Conservation (phyloP, 352 stramenopile species). For the Globisporangium canariense region DNA sequence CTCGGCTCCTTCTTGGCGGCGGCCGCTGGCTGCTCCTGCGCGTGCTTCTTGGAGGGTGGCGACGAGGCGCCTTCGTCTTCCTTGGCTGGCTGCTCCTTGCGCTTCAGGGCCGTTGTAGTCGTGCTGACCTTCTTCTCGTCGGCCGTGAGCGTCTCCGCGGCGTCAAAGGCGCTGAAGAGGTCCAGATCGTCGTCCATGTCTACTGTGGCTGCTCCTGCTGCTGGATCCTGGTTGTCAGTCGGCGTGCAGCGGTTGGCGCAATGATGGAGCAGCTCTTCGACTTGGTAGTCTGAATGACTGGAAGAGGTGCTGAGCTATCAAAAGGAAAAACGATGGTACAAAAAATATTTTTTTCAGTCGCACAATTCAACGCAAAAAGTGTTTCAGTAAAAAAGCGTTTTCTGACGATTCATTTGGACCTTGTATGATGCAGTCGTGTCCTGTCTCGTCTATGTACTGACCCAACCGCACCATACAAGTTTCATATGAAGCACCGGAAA, state of each 20-base stretch:
- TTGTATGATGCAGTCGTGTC: no score
- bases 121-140: constrained; percentile 39
- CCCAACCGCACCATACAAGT: no score
- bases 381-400: no score
- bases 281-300: background rate
- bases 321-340: background rate
- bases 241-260: background rate
- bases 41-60: constrained; percentile 55
- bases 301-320: background rate
- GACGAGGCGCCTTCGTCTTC: constrained; percentile 33
- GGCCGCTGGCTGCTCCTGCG: constrained; percentile 11
- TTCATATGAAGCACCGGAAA: no score
- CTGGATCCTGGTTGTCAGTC: background rate
- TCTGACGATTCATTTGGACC: no score
- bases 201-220: background rate
- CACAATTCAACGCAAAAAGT: no score
- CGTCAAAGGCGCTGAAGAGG: constrained; percentile 94
- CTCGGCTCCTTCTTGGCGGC: constrained; percentile 15
- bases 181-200: constrained; percentile 86
- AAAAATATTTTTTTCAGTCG: background rate
- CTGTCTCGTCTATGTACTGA: no score
- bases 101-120: constrained; percentile 30
- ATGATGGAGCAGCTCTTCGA: background rate
- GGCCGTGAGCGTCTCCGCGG: constrained; percentile 60
- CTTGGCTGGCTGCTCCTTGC: constrained; percentile 31